Base-by-base conservation (phyloP, 495 filamentous ascomycete species). In the Aspergillus ostianus region DNA sequence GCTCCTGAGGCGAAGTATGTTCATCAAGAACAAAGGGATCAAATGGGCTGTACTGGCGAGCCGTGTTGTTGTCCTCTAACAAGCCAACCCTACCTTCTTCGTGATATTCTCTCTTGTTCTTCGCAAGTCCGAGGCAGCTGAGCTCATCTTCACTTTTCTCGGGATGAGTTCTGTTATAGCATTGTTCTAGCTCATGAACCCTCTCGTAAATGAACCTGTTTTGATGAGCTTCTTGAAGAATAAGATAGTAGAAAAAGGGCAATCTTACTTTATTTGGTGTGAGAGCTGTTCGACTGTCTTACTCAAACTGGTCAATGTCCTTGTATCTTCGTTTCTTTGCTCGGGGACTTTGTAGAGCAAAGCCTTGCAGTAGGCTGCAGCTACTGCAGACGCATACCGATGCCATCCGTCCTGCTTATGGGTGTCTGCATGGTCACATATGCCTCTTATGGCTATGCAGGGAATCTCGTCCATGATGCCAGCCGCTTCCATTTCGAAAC, bases 351-450 rank as follows among this genome's bases (percentile, higher is more conserved):
- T 60, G 51, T 26, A 32, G 6, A 60, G 51, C 48, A 60, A 7
- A 3, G 44, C 32, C 56, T 52, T 60, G 62, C 64, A 62, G 20
- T 64, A 69, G 3, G 64, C 64, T 4, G 69, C 69, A 20, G 69
- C 67, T 1, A 52, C 62, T 6, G 67, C 67, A 3, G 65, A 65
- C n/a, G 67, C 69, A 60, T 68, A 70, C 12, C 27, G 32, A 44
- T 68, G 67, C 69, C 65, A 72, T 17, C 52, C 49, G 19, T 68
- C 57, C 48, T 64, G 70, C 60, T 70, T 70, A 41, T 70, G 69
- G 1, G 64, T 62, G 47, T 72, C 69, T 3, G 64, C 59, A 57
- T 72, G 70, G 53, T 70, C 63, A 51, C 63, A 66, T 29, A 68
- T 65, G 5, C 69, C 69, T 46, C 65, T 48, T 7, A 72, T 59